These are phyloP conservation scores for Cytospora leucostoma DNA, from an alignment of 2,329 filamentous ascomycete species.

Conservation along the genomic window DNA sequence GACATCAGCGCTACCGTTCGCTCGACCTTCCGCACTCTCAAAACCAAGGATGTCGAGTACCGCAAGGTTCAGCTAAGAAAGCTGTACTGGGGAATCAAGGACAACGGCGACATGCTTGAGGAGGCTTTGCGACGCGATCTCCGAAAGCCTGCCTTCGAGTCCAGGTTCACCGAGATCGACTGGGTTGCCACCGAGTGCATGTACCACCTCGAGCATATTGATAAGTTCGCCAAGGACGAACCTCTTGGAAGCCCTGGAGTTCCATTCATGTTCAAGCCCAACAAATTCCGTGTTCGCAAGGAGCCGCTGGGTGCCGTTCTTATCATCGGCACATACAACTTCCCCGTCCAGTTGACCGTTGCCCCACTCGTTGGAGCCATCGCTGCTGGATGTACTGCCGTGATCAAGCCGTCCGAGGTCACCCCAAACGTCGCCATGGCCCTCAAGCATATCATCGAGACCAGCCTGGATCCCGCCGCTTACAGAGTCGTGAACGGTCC, in stretches of 20 bases:
- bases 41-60: slow-evolving; percentile 81
- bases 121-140: slow-evolving; percentile 79
- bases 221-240: slow-evolving; percentile 83
- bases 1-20: slow-evolving; percentile 61
- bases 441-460: slow-evolving; percentile 75
- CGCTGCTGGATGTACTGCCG: slow-evolving; percentile 83
- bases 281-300: slow-evolving; percentile 77
- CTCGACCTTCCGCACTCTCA: slow-evolving; percentile 73
- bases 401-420: slow-evolving; percentile 89
- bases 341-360: slow-evolving; percentile 79
- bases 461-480: slow-evolving; percentile 73
- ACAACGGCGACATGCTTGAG: slow-evolving; percentile 71
- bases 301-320: slow-evolving; percentile 83
- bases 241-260: slow-evolving; percentile 63
- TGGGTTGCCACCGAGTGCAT: slow-evolving; percentile 82
- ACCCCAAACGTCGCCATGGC: slow-evolving; percentile 76
- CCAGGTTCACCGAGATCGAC: slow-evolving; percentile 71
- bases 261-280: slow-evolving; percentile 63
- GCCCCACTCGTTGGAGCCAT: slow-evolving; percentile 86
- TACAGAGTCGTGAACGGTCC: slow-evolving; percentile 81
- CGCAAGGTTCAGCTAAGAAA: slow-evolving; percentile 84
- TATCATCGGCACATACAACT: slow-evolving; percentile 93
- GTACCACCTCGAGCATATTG: slow-evolving; percentile 74
- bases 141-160: slow-evolving; percentile 75
- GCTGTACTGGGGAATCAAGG: slow-evolving; percentile 89